A percentile compares a stretch with the other conserved stretches of the same genome.
These are phyloP conservation scores for Dimocarpus longan DNA, from an alignment of 345 rosid species.

Conservation along the genomic window DNA sequence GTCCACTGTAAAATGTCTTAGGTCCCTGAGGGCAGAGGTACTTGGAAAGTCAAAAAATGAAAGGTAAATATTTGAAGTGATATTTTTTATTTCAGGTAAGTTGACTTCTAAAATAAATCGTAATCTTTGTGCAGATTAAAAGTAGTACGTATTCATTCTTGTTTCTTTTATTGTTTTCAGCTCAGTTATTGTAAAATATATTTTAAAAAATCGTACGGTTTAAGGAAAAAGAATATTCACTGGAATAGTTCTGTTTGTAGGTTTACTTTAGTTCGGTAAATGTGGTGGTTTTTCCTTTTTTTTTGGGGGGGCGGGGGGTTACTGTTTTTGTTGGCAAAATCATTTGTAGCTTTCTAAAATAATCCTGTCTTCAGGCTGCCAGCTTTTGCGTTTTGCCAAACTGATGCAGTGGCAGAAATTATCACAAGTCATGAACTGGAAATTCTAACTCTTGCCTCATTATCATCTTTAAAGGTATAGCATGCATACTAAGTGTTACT, in stretches of 20 bases:
- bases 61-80: slow-evolving; percentile 44
- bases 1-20: slow-evolving; percentile 65
- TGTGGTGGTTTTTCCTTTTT: neutral
- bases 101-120: neutral
- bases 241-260: neutral
- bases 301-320: no score
- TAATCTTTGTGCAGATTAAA: neutral
- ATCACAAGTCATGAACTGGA: slow-evolving; percentile 66
- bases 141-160: neutral
- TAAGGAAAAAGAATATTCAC: neutral
- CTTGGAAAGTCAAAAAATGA: slow-evolving; percentile 76
- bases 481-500: neutral
- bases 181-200: slow-evolving; percentile 3
- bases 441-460: slow-evolving; percentile 76
- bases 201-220: neutral
- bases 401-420: slow-evolving; percentile 50
- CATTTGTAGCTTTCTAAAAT: neutral
- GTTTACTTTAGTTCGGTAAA: neutral
- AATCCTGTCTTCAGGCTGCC: slow-evolving; percentile 57
- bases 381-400: slow-evolving; percentile 79
- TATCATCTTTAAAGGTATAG: slow-evolving; percentile 71
- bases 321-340: neutral
- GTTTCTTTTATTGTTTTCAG: neutral
- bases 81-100: neutral
- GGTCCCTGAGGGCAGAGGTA: slow-evolving; percentile 78